Evolutionary conservation across 805 yeast genomes (phyloP), one percentile per base, ranked within the genome.

Genomic region (Wickerhamiella parazyma): DNA sequence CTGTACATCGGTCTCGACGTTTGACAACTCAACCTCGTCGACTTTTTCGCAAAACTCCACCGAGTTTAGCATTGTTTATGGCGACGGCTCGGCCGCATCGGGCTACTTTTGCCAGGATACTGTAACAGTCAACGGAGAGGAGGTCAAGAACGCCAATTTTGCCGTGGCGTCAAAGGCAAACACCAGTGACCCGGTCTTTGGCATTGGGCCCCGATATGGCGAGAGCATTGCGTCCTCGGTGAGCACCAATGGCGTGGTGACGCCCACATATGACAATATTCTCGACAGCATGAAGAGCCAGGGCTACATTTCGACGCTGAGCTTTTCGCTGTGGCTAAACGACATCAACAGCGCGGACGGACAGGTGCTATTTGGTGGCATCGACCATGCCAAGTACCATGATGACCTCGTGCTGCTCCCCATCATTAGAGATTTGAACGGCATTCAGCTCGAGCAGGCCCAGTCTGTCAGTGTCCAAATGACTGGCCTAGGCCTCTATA

Each of bases 101-200:
- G 84, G 84, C 14, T 50, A 50, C 12, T 76, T 72, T 69, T 86
- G 78, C 17, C 59, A 65, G 35, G 96, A 86, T 55, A 62, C 64
- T 36, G 68, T 86, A 6, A 49, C 54, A 1, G 53, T 83, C 44
- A 75, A 75, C 40, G 73, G 69, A 38, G 70, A 68, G 40, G 60
- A 70, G 14, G 60, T 69, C 5, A 65, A 78, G 9, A 50, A 65
- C 1, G 63, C 81, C 24, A 73, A 84, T 6, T 72, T 87, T 60
- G 95, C 93, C 1, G 74, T 84, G 20, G 91, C 82, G 7, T 75
- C 76, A 54, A 56, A 60, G 26, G 71, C 91, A 1, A 75, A 76
- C 49, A 76, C 91, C 3, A 60, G 74, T 7, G 60, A 67, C 49
- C 89, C 93, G 42, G 64, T 64, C 16, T 52, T 63, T 48, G 68